Evolutionary conservation across 129 eudicot genomes (phyloP).

Genomic region (Helianthus annuus): DNA sequence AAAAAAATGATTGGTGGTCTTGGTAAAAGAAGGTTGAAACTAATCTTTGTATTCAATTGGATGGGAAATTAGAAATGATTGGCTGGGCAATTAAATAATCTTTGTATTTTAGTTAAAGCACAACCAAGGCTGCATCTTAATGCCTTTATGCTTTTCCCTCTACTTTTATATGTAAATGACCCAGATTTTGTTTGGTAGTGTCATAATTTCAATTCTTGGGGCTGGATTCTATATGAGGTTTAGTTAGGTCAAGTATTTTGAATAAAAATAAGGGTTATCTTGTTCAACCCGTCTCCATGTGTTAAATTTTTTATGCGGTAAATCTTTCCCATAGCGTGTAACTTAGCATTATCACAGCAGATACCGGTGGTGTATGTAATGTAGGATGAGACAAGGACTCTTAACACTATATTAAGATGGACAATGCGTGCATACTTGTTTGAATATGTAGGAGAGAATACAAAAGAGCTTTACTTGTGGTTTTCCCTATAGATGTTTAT

Average conservation of each 20-base stretch:
- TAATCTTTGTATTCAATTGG: too few species aligned
- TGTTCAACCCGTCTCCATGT: too few species aligned
- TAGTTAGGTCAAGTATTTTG: constrained; percentile 1
- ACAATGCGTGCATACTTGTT: constrained; percentile 1
- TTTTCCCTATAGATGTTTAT: constrained; percentile 3
- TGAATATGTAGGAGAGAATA: not conserved
- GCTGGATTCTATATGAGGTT: not conserved
- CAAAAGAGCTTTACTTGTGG: constrained; percentile 9
- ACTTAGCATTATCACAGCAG: not conserved
- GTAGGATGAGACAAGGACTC: too few species aligned
- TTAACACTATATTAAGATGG: constrained; percentile 4
- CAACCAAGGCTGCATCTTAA: not conserved
- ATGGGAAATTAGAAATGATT: too few species aligned
- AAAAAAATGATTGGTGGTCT: too few species aligned
- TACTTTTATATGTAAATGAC: constrained; percentile 1
- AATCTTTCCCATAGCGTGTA: constrained; percentile 22
- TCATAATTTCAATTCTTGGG: constrained; percentile 5
- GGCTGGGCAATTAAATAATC: too few species aligned
- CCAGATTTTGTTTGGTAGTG: constrained; percentile 13
- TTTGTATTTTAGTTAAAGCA: not conserved
- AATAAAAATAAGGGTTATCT: not conserved
- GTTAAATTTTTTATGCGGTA: not conserved
- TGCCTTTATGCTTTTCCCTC: not conserved
- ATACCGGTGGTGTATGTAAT: constrained; percentile 7
- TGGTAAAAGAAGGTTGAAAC: too few species aligned